Base-by-base conservation (phyloP, 179 eudicot genomes). In the Spergularia azorica region DNA sequence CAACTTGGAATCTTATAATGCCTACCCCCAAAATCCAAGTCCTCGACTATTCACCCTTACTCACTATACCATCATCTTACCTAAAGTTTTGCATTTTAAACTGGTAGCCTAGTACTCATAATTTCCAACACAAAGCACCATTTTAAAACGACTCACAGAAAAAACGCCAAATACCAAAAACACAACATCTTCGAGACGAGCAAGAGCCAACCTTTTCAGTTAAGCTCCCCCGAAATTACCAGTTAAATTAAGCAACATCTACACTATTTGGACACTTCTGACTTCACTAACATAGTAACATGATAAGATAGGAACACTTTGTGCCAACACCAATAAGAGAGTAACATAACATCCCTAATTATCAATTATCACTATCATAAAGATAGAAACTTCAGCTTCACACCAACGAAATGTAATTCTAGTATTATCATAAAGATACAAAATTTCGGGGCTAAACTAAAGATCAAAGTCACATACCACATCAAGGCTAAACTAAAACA, bases 101-200 rank as follows among this genome's bases (percentile, higher is more conserved):
- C 32, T 67, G 18, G 12, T 20, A 13, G 58, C 39, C 14, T 18
- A 36, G 38, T 18, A 48, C 58, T 48, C 21, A 7, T 4, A 68
- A 68, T 48, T 68, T 50, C 57, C 7, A 67, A 52, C 26, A 52
- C 51, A 64, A 66, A 48, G 38, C 71, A 67, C 39, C 71, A 62
- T 48, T 2, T 1, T 67, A 9, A 36, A 12, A 46, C 48, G 21
- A 48, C 71, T 17, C 55, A 46, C 10, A 18, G 48, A 39, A 66
- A 3, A 51, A 21, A 43, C 26, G 9, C 41, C 41, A 4, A n/a
- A 66, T 13, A 41, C 12, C 20, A 41, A 43, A 41, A 66, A 9
- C 52, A 66, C 54, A 66, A 39, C 3, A n/a, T 67, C 14, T 50
- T 57, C 9, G 11, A 2, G 48, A 20, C 12, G 39, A 18, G 38